Base-by-base conservation (phyloP, 1,139 yeast genomes). In the Dujonia santamariae region DNA sequence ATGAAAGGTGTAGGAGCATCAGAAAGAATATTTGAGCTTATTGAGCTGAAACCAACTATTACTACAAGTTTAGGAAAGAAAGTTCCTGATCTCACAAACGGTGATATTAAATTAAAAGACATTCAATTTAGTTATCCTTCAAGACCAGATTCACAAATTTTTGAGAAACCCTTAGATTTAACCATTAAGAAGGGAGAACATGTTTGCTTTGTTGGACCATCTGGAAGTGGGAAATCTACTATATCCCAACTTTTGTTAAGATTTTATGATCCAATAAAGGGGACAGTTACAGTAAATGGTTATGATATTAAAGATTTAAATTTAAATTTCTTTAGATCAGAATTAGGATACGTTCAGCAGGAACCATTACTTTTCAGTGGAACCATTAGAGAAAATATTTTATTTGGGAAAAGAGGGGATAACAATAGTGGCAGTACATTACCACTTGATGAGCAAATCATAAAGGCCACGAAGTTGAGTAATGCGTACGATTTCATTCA, bases 1-100 rank as follows among this genome's bases (percentile, higher is more conserved):
- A 90, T 92, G 95, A 92, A 90, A 62, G 97, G 97, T 32, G 83
- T 90, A 6, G 98, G 98, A 41, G 97, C 97, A 0, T 94, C 97
- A 0, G 85, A 95, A 36, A 72, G 98, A 43, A 65, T 92, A 36
- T 92, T 92, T 62, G 97, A 92, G 58, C 67, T 92, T 32, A 74
- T 83, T 34, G 96, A 88, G 46, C 75, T 83, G 55, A 63, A 78
- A 39, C 92, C 96, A 2, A 53, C 60, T 19, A 86, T 90, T 30
- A 67, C 75, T 24, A 76, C 87, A 9, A 72, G 83, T 3, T 49
- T 61, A 24, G 97, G 97, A 2, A 50, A 53, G 31, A 68, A 67
- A 37, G 61, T 64, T 2, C 53, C 52, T 18, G 42, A 58, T 19
- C 40, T 54, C 32, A n/a, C n/a, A n/a, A 22, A 34, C 13, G 67